phyloP scores from a whole-genome alignment of 2,329 filamentous ascomycete species.

The Fusarium sp. region DNA sequence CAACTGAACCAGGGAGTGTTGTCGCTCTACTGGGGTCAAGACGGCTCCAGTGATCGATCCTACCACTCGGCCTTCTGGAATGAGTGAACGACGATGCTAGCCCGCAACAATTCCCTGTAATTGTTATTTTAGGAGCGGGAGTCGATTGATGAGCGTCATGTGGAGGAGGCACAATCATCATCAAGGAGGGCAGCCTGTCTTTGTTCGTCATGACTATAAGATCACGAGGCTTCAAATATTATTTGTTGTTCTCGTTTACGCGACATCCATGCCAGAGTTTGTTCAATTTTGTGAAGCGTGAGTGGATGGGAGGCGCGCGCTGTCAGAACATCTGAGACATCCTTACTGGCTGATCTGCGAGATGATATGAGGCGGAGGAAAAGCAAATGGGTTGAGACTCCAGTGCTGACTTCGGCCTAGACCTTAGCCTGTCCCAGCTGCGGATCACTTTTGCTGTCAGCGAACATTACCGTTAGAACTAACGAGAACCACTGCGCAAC shows the following conservation, averaged over 20 bases:
- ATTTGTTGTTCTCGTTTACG: background rate
- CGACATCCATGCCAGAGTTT: slow-evolving; percentile 5
- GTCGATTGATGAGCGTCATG: slow-evolving; percentile 3
- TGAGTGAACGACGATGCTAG: slow-evolving; percentile 32
- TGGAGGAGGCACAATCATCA: slow-evolving; percentile 3
- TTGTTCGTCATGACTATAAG: background rate
- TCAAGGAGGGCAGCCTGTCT: background rate
- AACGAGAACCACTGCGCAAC: slow-evolving; percentile 15
- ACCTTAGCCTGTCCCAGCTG: slow-evolving; percentile 10
- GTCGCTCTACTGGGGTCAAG: slow-evolving; percentile 20
- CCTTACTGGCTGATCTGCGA: slow-evolving; percentile 27
- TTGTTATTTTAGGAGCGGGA: slow-evolving; percentile 31
- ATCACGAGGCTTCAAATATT: background rate
- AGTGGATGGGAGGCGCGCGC: background rate
- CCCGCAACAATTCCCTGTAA: slow-evolving; percentile 10
- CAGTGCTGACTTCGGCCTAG: background rate
- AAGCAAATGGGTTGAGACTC: background rate
- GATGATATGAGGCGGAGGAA: slow-evolving; percentile 14
- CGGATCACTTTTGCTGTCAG: slow-evolving; percentile 17
- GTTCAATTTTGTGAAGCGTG: slow-evolving; percentile 6
- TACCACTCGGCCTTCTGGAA: slow-evolving; percentile 38
- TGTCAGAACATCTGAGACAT: slow-evolving; percentile 34
- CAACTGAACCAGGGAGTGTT: background rate
- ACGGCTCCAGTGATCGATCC: slow-evolving; percentile 28
- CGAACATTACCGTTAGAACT: background rate